Evolutionary conservation across 192 early-diverging fungal genomes (phyloP).

Genomic region (Globomyces pollinis-pini): DNA sequence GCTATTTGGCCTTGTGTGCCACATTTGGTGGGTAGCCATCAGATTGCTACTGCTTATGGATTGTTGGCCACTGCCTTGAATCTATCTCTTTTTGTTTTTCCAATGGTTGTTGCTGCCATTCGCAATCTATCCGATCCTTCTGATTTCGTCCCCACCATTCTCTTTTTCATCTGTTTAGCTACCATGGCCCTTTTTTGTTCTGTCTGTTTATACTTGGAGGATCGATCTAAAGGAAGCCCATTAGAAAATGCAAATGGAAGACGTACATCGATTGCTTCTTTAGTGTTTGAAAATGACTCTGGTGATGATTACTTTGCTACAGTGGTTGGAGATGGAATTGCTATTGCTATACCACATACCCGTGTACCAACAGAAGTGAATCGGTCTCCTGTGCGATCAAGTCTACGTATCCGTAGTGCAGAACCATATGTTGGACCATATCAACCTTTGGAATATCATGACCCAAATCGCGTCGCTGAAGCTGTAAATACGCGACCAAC

Average conservation of each 20-base stretch:
- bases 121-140: constrained; percentile 2
- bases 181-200: background rate
- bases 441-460: too few relatives aligned
- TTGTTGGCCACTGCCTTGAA: constrained; percentile 54
- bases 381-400: too few relatives aligned
- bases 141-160: background rate
- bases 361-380: too few relatives aligned
- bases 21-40: constrained; percentile 43
- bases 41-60: constrained; percentile 65
- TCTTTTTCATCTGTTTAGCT: background rate
- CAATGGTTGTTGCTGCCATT: constrained; percentile 52
- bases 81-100: constrained; percentile 45
- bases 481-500: too few relatives aligned
- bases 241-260: background rate
- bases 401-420: too few relatives aligned
- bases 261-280: background rate
- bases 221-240: background rate
- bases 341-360: constrained; percentile 27
- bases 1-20: constrained; percentile 65
- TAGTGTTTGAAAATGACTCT: background rate
- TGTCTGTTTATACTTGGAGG: background rate
- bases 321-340: constrained; percentile 30
- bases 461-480: too few relatives aligned
- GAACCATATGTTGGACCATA: too few relatives aligned
- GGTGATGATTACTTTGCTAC: constrained; percentile 13